phyloP scores from a whole-genome alignment of 352 stramenopile species.

The Phytopythium montanum region DNA sequence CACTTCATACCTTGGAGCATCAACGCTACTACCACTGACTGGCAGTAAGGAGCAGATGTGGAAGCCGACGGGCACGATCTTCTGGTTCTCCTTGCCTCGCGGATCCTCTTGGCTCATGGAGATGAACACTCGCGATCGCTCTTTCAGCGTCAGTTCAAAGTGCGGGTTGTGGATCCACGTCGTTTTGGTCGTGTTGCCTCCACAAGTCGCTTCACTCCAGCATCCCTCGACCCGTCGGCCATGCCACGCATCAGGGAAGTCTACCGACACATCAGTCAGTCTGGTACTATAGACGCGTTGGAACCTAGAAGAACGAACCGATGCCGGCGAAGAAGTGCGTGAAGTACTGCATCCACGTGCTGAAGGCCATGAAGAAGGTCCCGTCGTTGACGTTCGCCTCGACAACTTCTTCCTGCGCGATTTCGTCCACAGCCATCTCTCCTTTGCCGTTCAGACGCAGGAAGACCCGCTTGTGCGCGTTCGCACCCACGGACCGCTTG shows the following conservation, averaged over 20 bases:
- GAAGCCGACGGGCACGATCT: slow-evolving; percentile 79
- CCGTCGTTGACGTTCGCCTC: slow-evolving; percentile 86
- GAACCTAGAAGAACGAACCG: slow-evolving; percentile 25
- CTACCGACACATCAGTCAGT: slow-evolving; percentile 17
- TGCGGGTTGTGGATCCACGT: slow-evolving; percentile 89
- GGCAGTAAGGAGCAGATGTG: slow-evolving; percentile 65
- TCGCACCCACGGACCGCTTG: slow-evolving; percentile 56
- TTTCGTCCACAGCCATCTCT: slow-evolving; percentile 53
- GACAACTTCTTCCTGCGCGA: slow-evolving; percentile 68
- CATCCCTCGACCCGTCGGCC: slow-evolving; percentile 67
- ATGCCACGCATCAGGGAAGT: slow-evolving; percentile 88
- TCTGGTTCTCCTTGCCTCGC: slow-evolving; percentile 59
- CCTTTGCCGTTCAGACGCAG: slow-evolving; percentile 47
- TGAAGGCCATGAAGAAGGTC: slow-evolving; percentile 92
- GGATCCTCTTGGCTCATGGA: slow-evolving; percentile 82
- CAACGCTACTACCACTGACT: slow-evolving; percentile 22
- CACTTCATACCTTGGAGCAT: slow-evolving; percentile 48
- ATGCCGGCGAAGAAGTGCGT: slow-evolving; percentile 91
- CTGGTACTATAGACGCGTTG: background rate
- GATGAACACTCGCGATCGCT: slow-evolving; percentile 62
- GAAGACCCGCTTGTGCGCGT: slow-evolving; percentile 64
- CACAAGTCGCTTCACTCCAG: slow-evolving; percentile 78
- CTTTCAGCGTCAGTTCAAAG: slow-evolving; percentile 66
- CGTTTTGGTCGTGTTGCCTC: slow-evolving; percentile 75
- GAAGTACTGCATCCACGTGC: slow-evolving; percentile 86